phyloP scores from a whole-genome alignment of 345 rosid species.

The Triadica sebifera region DNA sequence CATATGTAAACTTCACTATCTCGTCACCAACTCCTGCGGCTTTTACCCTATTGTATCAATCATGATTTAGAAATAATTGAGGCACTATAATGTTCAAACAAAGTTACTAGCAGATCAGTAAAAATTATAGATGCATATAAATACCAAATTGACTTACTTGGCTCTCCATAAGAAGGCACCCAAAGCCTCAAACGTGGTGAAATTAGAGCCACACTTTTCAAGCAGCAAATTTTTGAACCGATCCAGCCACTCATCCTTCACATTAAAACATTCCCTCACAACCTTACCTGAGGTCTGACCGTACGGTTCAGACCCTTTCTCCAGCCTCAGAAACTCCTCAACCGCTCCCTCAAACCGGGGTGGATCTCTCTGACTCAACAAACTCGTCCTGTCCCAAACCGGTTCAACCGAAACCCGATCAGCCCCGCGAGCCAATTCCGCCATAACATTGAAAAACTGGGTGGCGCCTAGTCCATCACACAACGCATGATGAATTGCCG shows the following conservation, averaged over 20 bases:
- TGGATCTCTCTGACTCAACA: slow-evolving; percentile 68
- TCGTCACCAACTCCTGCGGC: slow-evolving; percentile 42
- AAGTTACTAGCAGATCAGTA: no score
- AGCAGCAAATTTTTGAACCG: slow-evolving; percentile 46
- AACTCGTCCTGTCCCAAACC: slow-evolving; percentile 57
- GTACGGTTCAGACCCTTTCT: slow-evolving; percentile 48
- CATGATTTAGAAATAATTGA: not conserved
- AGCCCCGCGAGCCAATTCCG: slow-evolving; percentile 71
- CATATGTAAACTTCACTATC: slow-evolving; percentile 62
- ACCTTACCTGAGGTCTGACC: slow-evolving; percentile 37
- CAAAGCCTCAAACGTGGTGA: slow-evolving; percentile 84
- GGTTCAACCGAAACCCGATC: slow-evolving; percentile 42
- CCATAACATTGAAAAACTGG: slow-evolving; percentile 61
- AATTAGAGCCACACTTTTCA: slow-evolving; percentile 51
- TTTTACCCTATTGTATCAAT: slow-evolving; percentile 33
- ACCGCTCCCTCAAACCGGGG: slow-evolving; percentile 53
- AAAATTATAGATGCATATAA: no score
- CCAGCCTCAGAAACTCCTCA: slow-evolving; percentile 44
- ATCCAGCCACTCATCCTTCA: slow-evolving; percentile 67
- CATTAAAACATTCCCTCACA: slow-evolving; percentile 49
- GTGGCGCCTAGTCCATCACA: slow-evolving; percentile 86
- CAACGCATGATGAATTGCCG: slow-evolving; percentile 65
- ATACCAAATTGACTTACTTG: slow-evolving; percentile 51
- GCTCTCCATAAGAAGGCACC: slow-evolving; percentile 92
- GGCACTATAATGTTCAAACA: not conserved